A percentile compares a stretch with the other conserved stretches of the same genome.
These are phyloP conservation scores for Verticillium tricorpus DNA, from an alignment of 2,329 filamentous ascomycete genomes.

Conservation along the genomic window DNA sequence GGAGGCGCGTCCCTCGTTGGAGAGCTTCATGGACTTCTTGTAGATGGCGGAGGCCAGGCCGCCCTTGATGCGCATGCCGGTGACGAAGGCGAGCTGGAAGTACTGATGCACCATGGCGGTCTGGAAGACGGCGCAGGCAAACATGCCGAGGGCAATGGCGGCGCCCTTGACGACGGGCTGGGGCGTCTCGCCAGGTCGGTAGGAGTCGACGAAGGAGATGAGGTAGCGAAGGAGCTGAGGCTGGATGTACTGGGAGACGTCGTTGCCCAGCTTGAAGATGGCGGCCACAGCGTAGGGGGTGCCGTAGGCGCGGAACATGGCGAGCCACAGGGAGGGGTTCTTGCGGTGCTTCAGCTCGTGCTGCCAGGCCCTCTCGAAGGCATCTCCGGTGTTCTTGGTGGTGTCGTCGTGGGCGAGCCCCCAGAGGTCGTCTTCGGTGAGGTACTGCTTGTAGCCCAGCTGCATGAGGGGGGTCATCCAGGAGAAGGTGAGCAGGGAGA, in stretches of 20 bases:
- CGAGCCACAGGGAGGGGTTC: constrained; percentile 82
- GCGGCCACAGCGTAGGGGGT: constrained; percentile 77
- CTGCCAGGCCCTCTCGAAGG: constrained; percentile 73
- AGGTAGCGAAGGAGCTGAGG: constrained; percentile 83
- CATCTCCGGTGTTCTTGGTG: constrained; percentile 66
- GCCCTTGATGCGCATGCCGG: constrained; percentile 94
- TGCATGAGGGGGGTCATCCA: constrained; percentile 99
- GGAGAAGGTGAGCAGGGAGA: constrained; percentile 88
- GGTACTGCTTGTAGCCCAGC: constrained; percentile 82
- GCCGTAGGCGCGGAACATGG: constrained; percentile 78
- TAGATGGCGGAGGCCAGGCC: constrained; percentile 89
- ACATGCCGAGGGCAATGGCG: constrained; percentile 89
- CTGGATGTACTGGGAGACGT: constrained; percentile 80
- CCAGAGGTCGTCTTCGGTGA: constrained; percentile 96
- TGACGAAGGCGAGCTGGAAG: constrained; percentile 91
- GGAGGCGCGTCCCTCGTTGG: constrained; percentile 82
- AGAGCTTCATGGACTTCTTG: constrained; percentile 81
- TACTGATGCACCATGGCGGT: constrained; percentile 94
- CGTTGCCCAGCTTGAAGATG: constrained; percentile 85
- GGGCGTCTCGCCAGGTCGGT: constrained; percentile 54
- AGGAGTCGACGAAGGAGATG: constrained; percentile 81
- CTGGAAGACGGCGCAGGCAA: constrained; percentile 77
- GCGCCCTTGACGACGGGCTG: constrained; percentile 81
- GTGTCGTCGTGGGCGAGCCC: constrained; percentile 77
- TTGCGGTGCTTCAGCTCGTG: constrained; percentile 62